Evolutionary conservation across 306 rosid genomes (phyloP).

Genomic region (Vachellia pachyceras): DNA sequence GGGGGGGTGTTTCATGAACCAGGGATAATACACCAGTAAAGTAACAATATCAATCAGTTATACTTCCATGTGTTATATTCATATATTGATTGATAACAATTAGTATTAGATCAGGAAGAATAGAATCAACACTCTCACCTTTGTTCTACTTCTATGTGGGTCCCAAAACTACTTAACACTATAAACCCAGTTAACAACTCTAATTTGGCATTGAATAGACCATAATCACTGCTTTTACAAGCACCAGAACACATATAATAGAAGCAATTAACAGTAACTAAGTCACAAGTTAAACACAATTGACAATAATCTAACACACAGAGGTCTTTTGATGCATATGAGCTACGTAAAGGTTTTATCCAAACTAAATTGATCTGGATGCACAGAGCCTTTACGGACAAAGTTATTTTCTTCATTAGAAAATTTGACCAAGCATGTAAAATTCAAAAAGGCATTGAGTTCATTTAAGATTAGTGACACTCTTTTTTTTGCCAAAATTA

Average conservation of each 20-base stretch:
- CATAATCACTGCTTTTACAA: not conserved
- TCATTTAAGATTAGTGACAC: conserved; percentile 9
- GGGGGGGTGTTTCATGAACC: too few species aligned
- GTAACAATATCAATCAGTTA: not conserved
- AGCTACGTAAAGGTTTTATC: not conserved
- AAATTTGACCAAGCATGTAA: not conserved
- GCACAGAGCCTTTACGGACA: conserved; percentile 21
- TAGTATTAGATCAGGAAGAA: not conserved
- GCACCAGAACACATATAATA: not conserved
- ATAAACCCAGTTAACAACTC: not conserved
- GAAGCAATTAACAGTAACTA: not conserved
- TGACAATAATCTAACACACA: conserved; percentile 9
- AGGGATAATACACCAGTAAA: too few species aligned
- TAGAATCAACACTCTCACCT: conserved; percentile 6
- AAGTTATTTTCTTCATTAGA: conserved; percentile 8
- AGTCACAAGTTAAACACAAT: conserved; percentile 22
- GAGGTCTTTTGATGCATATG: not conserved
- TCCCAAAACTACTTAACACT: conserved; percentile 3
- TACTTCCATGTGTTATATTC: not conserved
- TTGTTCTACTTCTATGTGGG: not conserved
- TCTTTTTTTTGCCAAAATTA: not conserved
- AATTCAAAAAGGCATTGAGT: conserved; percentile 20
- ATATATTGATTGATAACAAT: not conserved
- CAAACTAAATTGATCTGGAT: conserved; percentile 19
- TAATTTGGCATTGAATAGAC: not conserved